Percentiles rank a stretch among this genome's conserved stretches.
These are phyloP conservation scores for Leishmania tarentolae DNA, from an alignment of 208 protist species.

Conservation along the genomic window DNA sequence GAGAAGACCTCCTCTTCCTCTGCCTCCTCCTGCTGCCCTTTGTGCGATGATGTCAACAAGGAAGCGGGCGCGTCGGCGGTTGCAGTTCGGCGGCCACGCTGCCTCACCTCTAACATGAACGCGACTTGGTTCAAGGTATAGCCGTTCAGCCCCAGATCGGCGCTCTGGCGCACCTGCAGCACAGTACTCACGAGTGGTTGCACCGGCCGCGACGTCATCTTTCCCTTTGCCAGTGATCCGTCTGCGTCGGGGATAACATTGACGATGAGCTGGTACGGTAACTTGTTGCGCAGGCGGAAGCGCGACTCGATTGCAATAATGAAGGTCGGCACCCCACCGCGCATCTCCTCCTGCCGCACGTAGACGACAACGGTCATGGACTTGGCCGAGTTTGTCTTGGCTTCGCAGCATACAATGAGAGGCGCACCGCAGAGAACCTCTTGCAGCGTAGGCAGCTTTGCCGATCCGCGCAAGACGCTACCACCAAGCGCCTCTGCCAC, in stretches of 20 bases:
- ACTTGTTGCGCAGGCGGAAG: constrained; percentile 66
- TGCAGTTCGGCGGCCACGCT: constrained; percentile 16
- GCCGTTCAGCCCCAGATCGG: constrained; percentile 41
- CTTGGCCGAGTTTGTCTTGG: not conserved
- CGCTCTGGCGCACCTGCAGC: constrained; percentile 44
- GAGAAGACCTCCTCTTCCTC: constrained; percentile 34
- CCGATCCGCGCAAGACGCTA: not conserved
- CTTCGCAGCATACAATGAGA: constrained; percentile 37
- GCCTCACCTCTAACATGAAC: constrained; percentile 48
- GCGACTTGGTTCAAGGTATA: constrained; percentile 33
- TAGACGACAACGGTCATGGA: constrained; percentile 40
- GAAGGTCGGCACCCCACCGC: constrained; percentile 70
- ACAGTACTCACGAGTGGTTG: constrained; percentile 29
- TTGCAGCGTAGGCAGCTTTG: constrained; percentile 38
- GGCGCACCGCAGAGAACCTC: constrained; percentile 44
- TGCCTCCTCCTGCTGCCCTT: constrained; percentile 1
- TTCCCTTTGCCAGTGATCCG: constrained; percentile 26
- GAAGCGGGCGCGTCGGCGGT: not conserved
- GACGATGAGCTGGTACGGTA: constrained; percentile 66
- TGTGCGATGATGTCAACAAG: constrained; percentile 18
- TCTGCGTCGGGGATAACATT: constrained; percentile 30
- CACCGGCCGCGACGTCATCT: constrained; percentile 18
- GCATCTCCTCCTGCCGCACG: constrained; percentile 58
- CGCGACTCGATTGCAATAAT: constrained; percentile 66
- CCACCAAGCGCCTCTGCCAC: constrained; percentile 17